Evolutionary conservation across 352 stramenopile genomes (phyloP), one percentile per base, ranked within the genome.

Genomic region (Globisporangium megalacanthum): DNA sequence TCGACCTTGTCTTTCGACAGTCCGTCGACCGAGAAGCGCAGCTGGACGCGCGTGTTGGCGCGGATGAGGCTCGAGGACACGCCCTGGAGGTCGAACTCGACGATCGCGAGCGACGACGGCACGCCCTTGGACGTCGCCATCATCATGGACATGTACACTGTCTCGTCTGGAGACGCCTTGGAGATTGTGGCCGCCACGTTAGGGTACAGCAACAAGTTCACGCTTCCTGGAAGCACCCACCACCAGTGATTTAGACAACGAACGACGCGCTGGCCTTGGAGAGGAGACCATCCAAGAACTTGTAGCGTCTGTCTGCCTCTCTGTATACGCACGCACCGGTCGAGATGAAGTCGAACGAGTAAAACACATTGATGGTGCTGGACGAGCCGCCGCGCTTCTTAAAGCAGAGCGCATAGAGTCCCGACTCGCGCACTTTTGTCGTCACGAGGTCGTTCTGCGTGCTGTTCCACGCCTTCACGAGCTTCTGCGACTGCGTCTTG

Each of bases 321-420:
- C 36, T 8, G 1, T 35, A 14, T 17, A 35, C 19, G 13, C 36
- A 42, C 49, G 19, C 17, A 58, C 61, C 81, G 6, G 75, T 85
- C 17, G 75, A 86, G 67, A 92, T 84, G 46, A 92, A 87, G 66
- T 92, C 82, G 53, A 92, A 92, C 35, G 79, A 83, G 66, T 93
- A 89, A 62, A 87, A 89, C 50, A 91, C 75, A 15, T 61, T 72
- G 52, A 90, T 59, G 5, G 66, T 73, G 46, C 66, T 68, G 36
- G 76, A 90, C 47, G 78, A 66, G 52, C 79, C 79, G 31, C 70
- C 70, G 36, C 76, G 70, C 58, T 89, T 89, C 22, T 56, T 65
- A 61, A 92, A 92, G 68, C 83, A 94, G 63, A 94, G 51, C 47
- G 86, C 66, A 62, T 92, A 94, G 31, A 94, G 66, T 7, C 83